Evolutionary conservation across 805 yeast species (phyloP).

Genomic region (Saccharomyces eubayanus): DNA sequence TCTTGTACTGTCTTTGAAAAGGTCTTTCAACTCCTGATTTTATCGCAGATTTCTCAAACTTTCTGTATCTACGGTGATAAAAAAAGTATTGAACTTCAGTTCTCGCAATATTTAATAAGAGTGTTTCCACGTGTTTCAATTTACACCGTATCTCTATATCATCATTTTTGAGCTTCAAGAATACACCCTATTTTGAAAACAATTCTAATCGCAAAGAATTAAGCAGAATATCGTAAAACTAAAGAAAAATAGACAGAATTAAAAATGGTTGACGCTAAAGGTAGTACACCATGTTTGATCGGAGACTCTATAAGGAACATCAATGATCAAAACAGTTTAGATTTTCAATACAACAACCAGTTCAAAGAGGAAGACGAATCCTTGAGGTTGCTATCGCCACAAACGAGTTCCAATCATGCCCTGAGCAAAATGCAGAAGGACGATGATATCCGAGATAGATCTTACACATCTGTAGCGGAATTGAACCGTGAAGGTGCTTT

Average conservation of each 20-base stretch:
- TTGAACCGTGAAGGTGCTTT: slow-evolving; percentile 31
- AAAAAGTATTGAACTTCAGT: neutral
- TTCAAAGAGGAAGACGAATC: neutral
- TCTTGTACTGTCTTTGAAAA: neutral
- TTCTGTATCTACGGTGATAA: neutral
- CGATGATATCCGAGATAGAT: slow-evolving; percentile 6
- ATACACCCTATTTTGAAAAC: neutral
- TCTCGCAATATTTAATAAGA: neutral
- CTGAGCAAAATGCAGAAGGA: slow-evolving; percentile 12
- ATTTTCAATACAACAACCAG: slow-evolving; percentile 9
- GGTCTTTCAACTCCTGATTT: neutral
- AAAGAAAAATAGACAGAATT: neutral
- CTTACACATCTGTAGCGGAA: slow-evolving; percentile 28
- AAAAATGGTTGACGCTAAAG: slow-evolving; percentile 1
- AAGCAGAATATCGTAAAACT: neutral
- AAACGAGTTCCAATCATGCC: slow-evolving; percentile 8
- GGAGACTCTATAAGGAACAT: slow-evolving; percentile 26
- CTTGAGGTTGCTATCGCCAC: slow-evolving; percentile 3
- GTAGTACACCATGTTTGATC: slow-evolving; percentile 20
- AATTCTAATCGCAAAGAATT: neutral
- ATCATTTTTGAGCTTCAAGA: neutral
- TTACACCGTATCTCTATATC: neutral
- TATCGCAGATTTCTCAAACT: neutral
- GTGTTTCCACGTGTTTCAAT: neutral
- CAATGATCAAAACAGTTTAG: slow-evolving; percentile 18